Percentiles rank a stretch among this genome's conserved stretches.
phyloP scores from a whole-genome alignment of 768 basidiomycete species.

The Tulasnella sp. region DNA sequence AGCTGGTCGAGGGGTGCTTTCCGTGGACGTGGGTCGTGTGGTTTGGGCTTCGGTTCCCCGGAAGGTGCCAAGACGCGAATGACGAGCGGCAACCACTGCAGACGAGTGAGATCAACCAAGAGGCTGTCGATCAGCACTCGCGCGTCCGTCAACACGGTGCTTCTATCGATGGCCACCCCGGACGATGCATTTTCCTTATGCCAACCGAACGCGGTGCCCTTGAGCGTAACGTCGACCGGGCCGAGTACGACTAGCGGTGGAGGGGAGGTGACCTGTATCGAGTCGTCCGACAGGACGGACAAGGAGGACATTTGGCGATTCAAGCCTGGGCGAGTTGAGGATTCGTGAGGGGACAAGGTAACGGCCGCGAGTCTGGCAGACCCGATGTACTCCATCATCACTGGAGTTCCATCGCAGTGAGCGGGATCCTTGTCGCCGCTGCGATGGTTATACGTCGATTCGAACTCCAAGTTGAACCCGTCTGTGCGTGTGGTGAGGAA shows the following conservation, averaged over 20 bases:
- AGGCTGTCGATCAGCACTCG: slow-evolving; percentile 59
- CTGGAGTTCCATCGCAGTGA: neutral
- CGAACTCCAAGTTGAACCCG: neutral
- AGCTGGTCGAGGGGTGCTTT: slow-evolving; percentile 47
- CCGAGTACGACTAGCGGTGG: slow-evolving; percentile 60
- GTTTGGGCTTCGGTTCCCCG: slow-evolving; percentile 41
- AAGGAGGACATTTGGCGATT: neutral
- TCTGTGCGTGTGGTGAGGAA: neutral
- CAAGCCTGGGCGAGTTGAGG: neutral
- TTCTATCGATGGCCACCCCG: slow-evolving; percentile 50
- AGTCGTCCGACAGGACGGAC: slow-evolving; percentile 1
- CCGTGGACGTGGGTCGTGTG: slow-evolving; percentile 15
- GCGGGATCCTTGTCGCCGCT: neutral
- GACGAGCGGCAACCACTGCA: slow-evolving; percentile 58
- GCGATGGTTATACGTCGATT: neutral
- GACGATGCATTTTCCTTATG: slow-evolving; percentile 53
- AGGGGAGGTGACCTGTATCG: neutral
- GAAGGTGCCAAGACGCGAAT: slow-evolving; percentile 47
- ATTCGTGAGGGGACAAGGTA: slow-evolving; percentile 12
- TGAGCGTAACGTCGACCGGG: slow-evolving; percentile 53
- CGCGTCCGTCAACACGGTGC: slow-evolving; percentile 53
- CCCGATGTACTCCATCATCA: slow-evolving; percentile 6
- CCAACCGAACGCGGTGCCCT: slow-evolving; percentile 54
- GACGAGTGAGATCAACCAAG: slow-evolving; percentile 70
- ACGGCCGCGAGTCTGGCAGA: slow-evolving; percentile 1